Evolutionary conservation across 352 stramenopile species (phyloP).

Genomic region (Globisporangium takayamanum): DNA sequence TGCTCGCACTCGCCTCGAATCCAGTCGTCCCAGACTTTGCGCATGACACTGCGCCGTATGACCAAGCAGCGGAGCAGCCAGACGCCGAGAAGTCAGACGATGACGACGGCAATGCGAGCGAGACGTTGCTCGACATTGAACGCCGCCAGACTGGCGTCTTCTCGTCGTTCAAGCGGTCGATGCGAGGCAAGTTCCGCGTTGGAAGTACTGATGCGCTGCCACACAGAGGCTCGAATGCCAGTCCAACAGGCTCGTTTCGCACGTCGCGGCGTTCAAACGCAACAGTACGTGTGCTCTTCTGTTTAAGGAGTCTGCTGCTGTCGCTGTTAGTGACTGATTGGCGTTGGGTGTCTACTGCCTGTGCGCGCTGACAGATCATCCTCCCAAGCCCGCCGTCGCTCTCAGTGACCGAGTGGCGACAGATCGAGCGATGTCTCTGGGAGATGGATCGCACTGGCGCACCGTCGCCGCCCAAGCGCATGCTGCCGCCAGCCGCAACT

Average conservation of each 20-base stretch:
- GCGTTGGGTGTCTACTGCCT: not conserved
- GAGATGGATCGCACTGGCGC: slow-evolving; percentile 31
- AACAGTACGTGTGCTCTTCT: not conserved
- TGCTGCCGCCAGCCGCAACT: not conserved
- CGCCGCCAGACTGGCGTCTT: slow-evolving; percentile 14
- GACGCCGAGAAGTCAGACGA: slow-evolving; percentile 6
- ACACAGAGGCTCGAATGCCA: not conserved
- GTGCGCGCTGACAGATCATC: not conserved
- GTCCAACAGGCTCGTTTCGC: not conserved
- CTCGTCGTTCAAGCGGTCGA: slow-evolving; percentile 31
- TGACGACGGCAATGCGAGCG: slow-evolving; percentile 2
- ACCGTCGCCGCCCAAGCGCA: slow-evolving; percentile 5
- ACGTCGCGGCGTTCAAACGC: not conserved
- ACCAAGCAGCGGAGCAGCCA: slow-evolving; percentile 1
- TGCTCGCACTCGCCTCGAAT: slow-evolving; percentile 25
- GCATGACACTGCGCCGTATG: slow-evolving; percentile 3
- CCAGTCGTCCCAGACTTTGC: slow-evolving; percentile 14
- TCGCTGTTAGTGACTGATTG: no score
- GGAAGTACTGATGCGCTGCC: slow-evolving; percentile 8
- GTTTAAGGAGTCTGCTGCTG: no score
- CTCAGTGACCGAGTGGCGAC: slow-evolving; percentile 35
- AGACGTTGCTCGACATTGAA: not conserved
- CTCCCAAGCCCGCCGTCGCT: slow-evolving; percentile 9
- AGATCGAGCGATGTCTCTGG: slow-evolving; percentile 54
- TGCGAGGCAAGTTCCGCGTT: slow-evolving; percentile 30